phyloP scores from a whole-genome alignment of 2,329 filamentous ascomycete species.

The Diaporthe humulicola region DNA sequence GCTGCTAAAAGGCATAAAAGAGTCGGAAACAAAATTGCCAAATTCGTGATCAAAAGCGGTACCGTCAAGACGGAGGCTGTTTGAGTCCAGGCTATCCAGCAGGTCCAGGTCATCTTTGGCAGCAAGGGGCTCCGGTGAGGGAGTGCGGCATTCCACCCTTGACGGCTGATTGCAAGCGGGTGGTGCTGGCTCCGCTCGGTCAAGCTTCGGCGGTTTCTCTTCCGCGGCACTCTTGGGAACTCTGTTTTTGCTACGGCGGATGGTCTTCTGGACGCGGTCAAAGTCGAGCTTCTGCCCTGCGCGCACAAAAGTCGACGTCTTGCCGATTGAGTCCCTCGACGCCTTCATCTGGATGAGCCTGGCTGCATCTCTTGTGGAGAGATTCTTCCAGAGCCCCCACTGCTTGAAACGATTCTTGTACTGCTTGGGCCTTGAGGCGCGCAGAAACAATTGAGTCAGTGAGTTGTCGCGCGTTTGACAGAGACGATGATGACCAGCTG shows the following conservation, averaged over 20 bases:
- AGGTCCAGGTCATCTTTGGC: not conserved
- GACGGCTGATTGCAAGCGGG: slow-evolving; percentile 26
- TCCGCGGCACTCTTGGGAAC: slow-evolving; percentile 12
- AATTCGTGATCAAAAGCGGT: not conserved
- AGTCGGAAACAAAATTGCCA: not conserved
- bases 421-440: slow-evolving; percentile 33
- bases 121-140: slow-evolving; percentile 29
- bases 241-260: slow-evolving; percentile 37
- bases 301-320: slow-evolving; percentile 32
- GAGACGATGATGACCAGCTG: not conserved
- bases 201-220: not conserved
- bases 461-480: not conserved
- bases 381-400: slow-evolving; percentile 38
- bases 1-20: slow-evolving; percentile 4
- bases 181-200: slow-evolving; percentile 22
- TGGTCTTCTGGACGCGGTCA: slow-evolving; percentile 27
- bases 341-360: slow-evolving; percentile 32
- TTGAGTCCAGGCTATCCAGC: slow-evolving; percentile 4
- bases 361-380: slow-evolving; percentile 32
- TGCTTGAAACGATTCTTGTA: slow-evolving; percentile 38
- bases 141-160: slow-evolving; percentile 35
- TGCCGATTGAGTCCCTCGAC: slow-evolving; percentile 33
- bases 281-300: slow-evolving; percentile 35
- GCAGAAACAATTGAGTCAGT: slow-evolving; percentile 10
- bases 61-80: not conserved